Conservation (phyloP, 2,329 filamentous ascomycete genomes). For the Zymoseptoria tritici region DNA sequence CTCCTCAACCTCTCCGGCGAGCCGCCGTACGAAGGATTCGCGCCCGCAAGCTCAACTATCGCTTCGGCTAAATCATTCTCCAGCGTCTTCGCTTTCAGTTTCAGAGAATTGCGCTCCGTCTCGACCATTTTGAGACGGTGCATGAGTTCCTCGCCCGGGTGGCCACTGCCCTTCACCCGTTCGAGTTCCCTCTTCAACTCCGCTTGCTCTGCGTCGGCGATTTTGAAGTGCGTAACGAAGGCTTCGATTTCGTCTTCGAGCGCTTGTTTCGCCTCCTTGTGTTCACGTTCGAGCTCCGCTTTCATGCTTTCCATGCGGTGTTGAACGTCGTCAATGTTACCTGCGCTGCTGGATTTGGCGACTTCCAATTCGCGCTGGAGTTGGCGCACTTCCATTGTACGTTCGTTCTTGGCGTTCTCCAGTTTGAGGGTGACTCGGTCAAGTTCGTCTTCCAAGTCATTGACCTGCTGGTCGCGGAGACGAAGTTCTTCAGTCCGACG, state of each 20-base stretch:
- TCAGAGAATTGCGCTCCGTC: slow-evolving; percentile 26
- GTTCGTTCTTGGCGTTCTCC: slow-evolving; percentile 24
- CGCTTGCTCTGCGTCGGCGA: slow-evolving; percentile 43
- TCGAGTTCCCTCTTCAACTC: slow-evolving; percentile 32
- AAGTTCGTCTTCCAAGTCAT: slow-evolving; percentile 34
- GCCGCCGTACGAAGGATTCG: slow-evolving; percentile 13
- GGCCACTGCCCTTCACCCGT: slow-evolving; percentile 32
- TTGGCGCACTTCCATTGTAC: slow-evolving; percentile 32
- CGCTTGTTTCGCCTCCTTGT: slow-evolving; percentile 35
- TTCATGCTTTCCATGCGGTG: slow-evolving; percentile 45
- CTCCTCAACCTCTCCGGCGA: slow-evolving; percentile 26
- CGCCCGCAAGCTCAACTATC: slow-evolving; percentile 15
- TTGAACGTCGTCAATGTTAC: slow-evolving; percentile 20
- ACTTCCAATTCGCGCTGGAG: slow-evolving; percentile 38
- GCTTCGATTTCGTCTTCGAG: slow-evolving; percentile 51
- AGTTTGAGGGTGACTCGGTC: slow-evolving; percentile 35
- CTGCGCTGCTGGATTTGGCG: slow-evolving; percentile 16
- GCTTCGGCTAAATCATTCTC: slow-evolving; percentile 31
- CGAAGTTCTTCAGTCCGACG: slow-evolving; percentile 22
- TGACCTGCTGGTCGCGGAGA: slow-evolving; percentile 23
- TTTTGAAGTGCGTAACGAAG: slow-evolving; percentile 37
- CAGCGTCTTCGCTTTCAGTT: slow-evolving; percentile 28
- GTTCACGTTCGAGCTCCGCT: slow-evolving; percentile 38
- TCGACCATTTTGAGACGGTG: slow-evolving; percentile 26
- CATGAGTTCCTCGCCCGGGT: slow-evolving; percentile 30